Evolutionary conservation across 116 monocot genomes (phyloP).

Genomic region (Papilionanthe hybrid): DNA sequence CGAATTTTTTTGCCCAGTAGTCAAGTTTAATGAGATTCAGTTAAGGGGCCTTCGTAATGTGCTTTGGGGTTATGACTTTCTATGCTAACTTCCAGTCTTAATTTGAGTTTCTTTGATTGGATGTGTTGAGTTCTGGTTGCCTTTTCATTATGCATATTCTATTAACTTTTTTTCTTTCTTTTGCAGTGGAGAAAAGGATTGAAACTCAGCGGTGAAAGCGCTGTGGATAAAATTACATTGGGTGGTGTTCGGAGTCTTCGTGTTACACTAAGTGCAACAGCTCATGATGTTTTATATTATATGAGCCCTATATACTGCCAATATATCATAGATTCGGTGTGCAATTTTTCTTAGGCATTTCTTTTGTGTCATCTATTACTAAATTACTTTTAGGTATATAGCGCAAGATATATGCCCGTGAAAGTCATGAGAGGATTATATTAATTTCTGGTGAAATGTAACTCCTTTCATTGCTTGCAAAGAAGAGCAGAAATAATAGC

Average conservation of each 20-base stretch:
- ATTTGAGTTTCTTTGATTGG: not conserved
- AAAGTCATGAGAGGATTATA: not conserved
- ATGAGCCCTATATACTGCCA: slow-evolving; percentile 98
- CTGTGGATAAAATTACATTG: slow-evolving; percentile 86
- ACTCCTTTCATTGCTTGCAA: not conserved
- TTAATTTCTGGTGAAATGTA: not conserved
- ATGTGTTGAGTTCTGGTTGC: not conserved
- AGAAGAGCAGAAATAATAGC: not conserved
- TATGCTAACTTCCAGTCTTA: not conserved
- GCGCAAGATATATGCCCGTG: not conserved
- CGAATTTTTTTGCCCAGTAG: not conserved
- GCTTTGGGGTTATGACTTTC: not conserved
- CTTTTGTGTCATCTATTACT: not conserved
- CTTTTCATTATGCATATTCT: not conserved
- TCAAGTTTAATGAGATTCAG: not conserved
- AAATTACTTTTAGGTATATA: not conserved
- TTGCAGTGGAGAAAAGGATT: slow-evolving; percentile 83
- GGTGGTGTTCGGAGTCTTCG: slow-evolving; percentile 90
- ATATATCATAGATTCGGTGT: slow-evolving; percentile 89
- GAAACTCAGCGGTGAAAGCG: slow-evolving; percentile 82
- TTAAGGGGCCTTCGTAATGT: not conserved
- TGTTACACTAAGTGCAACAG: slow-evolving; percentile 81
- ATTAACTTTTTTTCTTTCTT: slow-evolving; percentile 2
- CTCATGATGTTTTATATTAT: slow-evolving; percentile 96
- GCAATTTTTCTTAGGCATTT: not conserved